These are phyloP conservation scores for Candida tallmaniae DNA, from an alignment of 805 yeast species.

Conservation along the genomic window DNA sequence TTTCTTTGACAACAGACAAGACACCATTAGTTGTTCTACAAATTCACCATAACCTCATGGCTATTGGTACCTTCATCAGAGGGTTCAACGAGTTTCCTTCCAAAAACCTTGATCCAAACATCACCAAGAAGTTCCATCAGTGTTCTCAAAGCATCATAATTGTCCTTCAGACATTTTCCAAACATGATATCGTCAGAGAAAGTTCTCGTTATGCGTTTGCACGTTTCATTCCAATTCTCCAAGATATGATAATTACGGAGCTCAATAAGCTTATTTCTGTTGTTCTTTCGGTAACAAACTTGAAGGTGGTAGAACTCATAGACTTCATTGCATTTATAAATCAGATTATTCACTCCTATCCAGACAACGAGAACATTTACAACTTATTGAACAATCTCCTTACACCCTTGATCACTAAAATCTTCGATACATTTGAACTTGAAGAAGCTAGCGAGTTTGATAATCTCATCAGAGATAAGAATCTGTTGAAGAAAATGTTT, in stretches of 20 bases:
- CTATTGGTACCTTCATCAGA: constrained; percentile 84
- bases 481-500: constrained; percentile 63
- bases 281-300: constrained; percentile 50
- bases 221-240: constrained; percentile 73
- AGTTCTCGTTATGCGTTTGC: constrained; percentile 85
- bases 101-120: constrained; percentile 12
- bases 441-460: constrained; percentile 29
- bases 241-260: constrained; percentile 39
- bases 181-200: constrained; percentile 69
- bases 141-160: constrained; percentile 81
- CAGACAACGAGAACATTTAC: constrained; percentile 62
- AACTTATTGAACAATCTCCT: constrained; percentile 68
- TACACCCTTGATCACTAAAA: constrained; percentile 67
- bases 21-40: constrained; percentile 52
- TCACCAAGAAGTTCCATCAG: constrained; percentile 46
- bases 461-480: constrained; percentile 61
- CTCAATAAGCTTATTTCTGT: constrained; percentile 67
- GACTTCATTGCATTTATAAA: constrained; percentile 85
- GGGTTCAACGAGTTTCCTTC: constrained; percentile 54
- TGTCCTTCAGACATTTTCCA: constrained; percentile 70
- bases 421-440: constrained; percentile 46
- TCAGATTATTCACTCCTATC: constrained; percentile 78
- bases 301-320: constrained; percentile 60
- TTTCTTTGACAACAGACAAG: constrained; percentile 9
- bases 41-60: constrained; percentile 82